These are phyloP conservation scores for Phylloporus rhodoxanthus DNA, from an alignment of 768 basidiomycete species.

Conservation along the genomic window DNA sequence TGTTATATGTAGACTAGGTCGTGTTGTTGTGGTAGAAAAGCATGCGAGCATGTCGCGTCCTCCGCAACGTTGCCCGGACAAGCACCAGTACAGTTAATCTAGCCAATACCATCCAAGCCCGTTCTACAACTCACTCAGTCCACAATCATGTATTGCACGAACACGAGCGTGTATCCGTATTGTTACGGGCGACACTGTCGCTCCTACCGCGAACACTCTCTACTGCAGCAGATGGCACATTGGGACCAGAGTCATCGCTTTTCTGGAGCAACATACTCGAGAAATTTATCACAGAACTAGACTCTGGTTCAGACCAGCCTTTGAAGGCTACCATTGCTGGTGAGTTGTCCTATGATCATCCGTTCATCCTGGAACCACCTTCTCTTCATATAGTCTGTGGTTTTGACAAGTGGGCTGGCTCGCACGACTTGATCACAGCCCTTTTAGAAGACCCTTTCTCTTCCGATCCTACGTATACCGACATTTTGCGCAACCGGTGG, in stretches of 20 bases:
- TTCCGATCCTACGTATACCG: conserved; percentile 42
- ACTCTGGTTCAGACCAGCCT: conserved; percentile 30
- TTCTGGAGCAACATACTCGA: conserved; percentile 45
- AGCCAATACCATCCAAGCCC: not conserved
- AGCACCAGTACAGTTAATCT: not conserved
- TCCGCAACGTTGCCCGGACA: conserved; percentile 6
- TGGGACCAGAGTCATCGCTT: conserved; percentile 29
- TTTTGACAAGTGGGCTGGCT: conserved; percentile 47
- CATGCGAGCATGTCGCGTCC: conserved; percentile 23
- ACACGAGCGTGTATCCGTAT: conserved; percentile 33
- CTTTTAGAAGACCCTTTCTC: conserved; percentile 67
- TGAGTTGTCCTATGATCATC: conserved; percentile 25
- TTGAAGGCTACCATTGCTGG: conserved; percentile 44
- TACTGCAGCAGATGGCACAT: conserved; percentile 10
- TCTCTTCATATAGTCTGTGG: conserved; percentile 47
- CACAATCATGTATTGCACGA: not conserved
- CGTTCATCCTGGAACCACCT: conserved; percentile 1
- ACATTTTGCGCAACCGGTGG: conserved; percentile 48
- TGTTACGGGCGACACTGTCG: conserved; percentile 45
- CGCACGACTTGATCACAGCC: conserved; percentile 59
- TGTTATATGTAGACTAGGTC: not conserved
- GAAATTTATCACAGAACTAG: conserved; percentile 28
- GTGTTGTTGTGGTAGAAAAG: conserved; percentile 11
- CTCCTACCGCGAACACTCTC: conserved; percentile 43
- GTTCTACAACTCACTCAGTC: not conserved